These are phyloP conservation scores for Aspergillus novofumigatus DNA, from an alignment of 2,329 filamentous ascomycete species.

Conservation along the genomic window DNA sequence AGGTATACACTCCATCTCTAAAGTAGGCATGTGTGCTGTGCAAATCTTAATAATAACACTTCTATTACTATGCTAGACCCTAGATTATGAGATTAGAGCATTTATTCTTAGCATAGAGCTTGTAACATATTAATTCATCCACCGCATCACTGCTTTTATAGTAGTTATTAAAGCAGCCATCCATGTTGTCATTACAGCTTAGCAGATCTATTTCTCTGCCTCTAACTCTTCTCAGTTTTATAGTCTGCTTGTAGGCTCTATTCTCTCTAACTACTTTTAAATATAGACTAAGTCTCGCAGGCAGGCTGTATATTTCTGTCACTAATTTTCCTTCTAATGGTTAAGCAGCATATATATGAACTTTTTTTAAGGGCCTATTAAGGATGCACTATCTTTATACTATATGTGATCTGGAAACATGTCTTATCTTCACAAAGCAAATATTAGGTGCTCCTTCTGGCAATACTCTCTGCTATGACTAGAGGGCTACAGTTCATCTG, in stretches of 20 bases:
- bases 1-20: background rate
- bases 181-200: background rate
- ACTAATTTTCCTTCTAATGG: background rate
- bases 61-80: background rate
- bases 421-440: background rate
- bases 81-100: background rate
- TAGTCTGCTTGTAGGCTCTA: background rate
- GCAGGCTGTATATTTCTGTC: conserved; percentile 4
- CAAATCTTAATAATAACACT: conserved; percentile 1
- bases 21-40: background rate
- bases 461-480: background rate
- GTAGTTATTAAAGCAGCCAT: background rate
- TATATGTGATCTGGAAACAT: conserved; percentile 5
- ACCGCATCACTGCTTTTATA: background rate
- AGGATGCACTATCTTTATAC: background rate
- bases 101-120: background rate
- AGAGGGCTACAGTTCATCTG: background rate
- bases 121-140: background rate
- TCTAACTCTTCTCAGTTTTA: background rate
- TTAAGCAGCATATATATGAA: conserved; percentile 1
- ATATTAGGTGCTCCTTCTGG: background rate
- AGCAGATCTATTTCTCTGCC: background rate
- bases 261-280: background rate
- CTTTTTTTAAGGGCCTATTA: conserved; percentile 1
- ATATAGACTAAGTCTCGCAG: background rate